Conservation (phyloP, 2,329 filamentous ascomycete genomes). For the Clonostachys byssicola region DNA sequence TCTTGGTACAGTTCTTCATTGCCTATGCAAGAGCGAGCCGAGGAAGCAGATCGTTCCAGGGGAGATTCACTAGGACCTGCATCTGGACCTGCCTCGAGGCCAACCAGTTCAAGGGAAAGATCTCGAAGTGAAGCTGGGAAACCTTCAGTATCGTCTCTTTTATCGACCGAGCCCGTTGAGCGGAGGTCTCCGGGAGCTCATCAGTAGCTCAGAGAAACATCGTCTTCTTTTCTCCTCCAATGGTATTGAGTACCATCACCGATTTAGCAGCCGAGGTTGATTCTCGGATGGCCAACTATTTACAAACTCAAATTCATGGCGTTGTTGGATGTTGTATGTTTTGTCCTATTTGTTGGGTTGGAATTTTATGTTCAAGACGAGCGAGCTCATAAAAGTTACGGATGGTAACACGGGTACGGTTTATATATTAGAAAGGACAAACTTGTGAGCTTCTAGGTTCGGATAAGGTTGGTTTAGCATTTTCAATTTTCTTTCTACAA, state of each 20-base stretch:
- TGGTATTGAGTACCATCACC: too few species aligned
- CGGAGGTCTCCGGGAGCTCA: neutral
- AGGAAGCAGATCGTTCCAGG: conserved; percentile 11
- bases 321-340: too few species aligned
- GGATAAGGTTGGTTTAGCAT: too few species aligned
- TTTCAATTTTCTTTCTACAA: too few species aligned
- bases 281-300: too few species aligned
- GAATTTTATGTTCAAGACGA: neutral
- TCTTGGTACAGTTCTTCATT: conserved; percentile 23
- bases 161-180: conserved; percentile 12
- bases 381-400: neutral
- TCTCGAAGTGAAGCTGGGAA: conserved; percentile 20
- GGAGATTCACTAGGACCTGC: conserved; percentile 3
- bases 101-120: conserved; percentile 13
- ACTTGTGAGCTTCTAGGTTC: too few species aligned
- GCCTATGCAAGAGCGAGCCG: conserved; percentile 9
- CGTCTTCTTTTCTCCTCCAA: too few species aligned
- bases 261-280: too few species aligned
- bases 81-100: neutral
- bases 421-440: neutral
- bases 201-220: too few species aligned
- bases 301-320: too few species aligned
- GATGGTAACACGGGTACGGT: neutral
- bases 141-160: conserved; percentile 25
- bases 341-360: too few species aligned